phyloP scores from a whole-genome alignment of 106 monocot genomes.

The Allium cepa region DNA sequence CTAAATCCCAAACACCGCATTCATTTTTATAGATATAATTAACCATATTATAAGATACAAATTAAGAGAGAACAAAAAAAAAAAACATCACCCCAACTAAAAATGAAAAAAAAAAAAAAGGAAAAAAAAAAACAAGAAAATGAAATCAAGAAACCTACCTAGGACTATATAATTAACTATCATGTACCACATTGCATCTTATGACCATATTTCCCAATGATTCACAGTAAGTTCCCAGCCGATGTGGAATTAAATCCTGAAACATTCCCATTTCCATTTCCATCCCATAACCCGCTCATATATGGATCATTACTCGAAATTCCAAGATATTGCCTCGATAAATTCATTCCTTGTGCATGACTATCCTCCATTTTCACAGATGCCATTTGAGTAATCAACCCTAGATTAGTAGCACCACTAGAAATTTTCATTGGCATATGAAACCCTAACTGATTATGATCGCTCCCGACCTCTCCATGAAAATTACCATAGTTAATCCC shows the following conservation, averaged over 20 bases:
- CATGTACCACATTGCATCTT: background rate
- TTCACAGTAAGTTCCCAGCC: slow-evolving; percentile 45
- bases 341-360: slow-evolving; percentile 10
- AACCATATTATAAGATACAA: background rate
- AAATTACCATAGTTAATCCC: slow-evolving; percentile 9
- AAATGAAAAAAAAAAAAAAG: background rate
- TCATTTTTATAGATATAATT: background rate
- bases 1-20: background rate
- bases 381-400: slow-evolving; percentile 33
- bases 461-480: slow-evolving; percentile 5
- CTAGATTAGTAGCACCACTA: background rate
- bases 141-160: background rate
- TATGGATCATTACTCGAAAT: slow-evolving; percentile 28
- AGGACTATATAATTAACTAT: background rate
- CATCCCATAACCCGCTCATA: slow-evolving; percentile 19
- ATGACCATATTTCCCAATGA: background rate
- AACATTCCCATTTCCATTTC: slow-evolving; percentile 5
- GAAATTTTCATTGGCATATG: background rate
- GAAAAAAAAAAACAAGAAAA: background rate
- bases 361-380: slow-evolving; percentile 59
- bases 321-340: slow-evolving; percentile 40
- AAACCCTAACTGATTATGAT: background rate
- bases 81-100: background rate
- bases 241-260: slow-evolving; percentile 62
- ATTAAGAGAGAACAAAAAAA: background rate